Evolutionary conservation across 495 filamentous ascomycete species (phyloP), one percentile per base, ranked within the genome.

Genomic region (Penicillium diatomitis): DNA sequence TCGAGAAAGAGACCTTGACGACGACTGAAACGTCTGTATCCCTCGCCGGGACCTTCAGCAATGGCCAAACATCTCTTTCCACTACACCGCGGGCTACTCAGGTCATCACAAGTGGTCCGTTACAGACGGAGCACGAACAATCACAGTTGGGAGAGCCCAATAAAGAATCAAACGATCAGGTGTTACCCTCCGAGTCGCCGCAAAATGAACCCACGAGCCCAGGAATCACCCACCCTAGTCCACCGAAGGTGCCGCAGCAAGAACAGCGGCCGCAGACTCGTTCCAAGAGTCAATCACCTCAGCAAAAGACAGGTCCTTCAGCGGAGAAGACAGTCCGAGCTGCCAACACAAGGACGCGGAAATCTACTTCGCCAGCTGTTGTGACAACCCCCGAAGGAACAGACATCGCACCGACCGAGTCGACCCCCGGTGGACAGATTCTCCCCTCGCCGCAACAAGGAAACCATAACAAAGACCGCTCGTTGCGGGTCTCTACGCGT

Each of bases 221-320:
- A 20, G 20, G 20, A 20, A 20, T 28, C 37, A 20, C 37, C 38
- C 30, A 41, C 20, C 33, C 10, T 38, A 41, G 28, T 20, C 36
- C 47, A 41, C 44, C 47, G 20, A 56, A 55, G 32, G 40, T 41
- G 20, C 29, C 48, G 44, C 37, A 41, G 32, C 44, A 32, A 8
- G 46, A 59, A 48, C 29, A 41, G 4, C 47, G 45, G 12, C n/a
- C 28, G 32, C 44, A 49, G 8, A 60, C 50, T 38, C 52, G 54
- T 30, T 41, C 32, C 28, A 57, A 53, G 45, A 52, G 54, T 44
- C 49, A 46, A 28, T 63, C 59, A 53, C 42, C 54, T 46, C 35
- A 33, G 31, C 46, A 32, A 32, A 30, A 42, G 10, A 2, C 33
- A 53, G 30, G 12, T 29, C 8, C 38, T 8, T 32, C 43, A 7